Conservation (phyloP, 2,329 filamentous ascomycete genomes). For the Rhynchosporium graminicola region DNA sequence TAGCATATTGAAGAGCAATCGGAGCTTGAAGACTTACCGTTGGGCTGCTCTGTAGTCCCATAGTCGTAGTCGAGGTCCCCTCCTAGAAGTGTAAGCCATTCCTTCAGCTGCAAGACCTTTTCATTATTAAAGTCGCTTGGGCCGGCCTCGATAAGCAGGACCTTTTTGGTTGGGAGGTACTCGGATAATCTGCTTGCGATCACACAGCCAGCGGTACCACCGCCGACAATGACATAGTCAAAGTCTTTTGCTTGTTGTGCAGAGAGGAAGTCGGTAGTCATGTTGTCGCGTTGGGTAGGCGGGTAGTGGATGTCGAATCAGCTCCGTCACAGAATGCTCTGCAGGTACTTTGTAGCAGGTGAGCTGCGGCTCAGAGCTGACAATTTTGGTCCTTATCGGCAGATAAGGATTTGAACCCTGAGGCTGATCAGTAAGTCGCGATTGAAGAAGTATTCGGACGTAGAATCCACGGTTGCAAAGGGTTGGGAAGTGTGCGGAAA, state of each 20-base stretch:
- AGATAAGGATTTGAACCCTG: constrained; percentile 15
- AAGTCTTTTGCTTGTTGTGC: constrained; percentile 42
- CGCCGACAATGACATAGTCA: constrained; percentile 53
- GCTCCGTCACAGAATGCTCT: not conserved
- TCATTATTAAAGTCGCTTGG: constrained; percentile 89
- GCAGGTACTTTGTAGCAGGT: constrained; percentile 5
- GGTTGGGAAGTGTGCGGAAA: not conserved
- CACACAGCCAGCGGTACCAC: constrained; percentile 52
- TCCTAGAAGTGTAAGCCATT: constrained; percentile 83
- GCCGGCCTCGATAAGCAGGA: constrained; percentile 84
- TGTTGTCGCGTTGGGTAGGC: constrained; percentile 20
- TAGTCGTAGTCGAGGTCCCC: constrained; percentile 92
- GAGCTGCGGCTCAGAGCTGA: not conserved
- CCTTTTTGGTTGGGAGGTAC: constrained; percentile 79
- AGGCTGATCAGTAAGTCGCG: not conserved
- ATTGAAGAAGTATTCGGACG: not conserved
- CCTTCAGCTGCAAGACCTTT: constrained; percentile 79
- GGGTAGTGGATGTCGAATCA: not conserved
- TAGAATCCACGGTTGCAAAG: not conserved
- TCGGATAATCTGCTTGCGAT: constrained; percentile 56
- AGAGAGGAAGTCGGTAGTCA: constrained; percentile 39
- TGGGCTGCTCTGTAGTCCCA: constrained; percentile 81
- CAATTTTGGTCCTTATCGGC: constrained; percentile 10
- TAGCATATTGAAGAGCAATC: constrained; percentile 10
- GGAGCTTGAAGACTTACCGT: constrained; percentile 62